Base-by-base conservation (phyloP, 1,284 basidiomycete genomes). In the Vanrija humicola region DNA sequence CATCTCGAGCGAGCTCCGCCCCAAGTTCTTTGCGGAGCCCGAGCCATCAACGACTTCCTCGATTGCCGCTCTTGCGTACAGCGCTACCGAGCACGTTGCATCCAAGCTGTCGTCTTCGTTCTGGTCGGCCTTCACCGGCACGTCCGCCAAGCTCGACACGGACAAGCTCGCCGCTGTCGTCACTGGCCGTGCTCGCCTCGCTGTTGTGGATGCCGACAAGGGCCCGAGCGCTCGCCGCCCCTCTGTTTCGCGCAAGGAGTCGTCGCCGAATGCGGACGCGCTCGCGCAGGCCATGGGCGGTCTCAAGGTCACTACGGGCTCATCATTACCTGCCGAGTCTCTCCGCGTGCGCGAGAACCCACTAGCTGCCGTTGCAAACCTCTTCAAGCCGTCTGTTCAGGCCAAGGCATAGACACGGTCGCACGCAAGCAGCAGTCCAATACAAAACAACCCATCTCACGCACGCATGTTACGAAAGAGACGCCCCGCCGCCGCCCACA, bases 131-230 rank as follows among this genome's bases (percentile, higher is more conserved):
- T 79, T 80, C 56, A 55, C 72, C 28, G 58, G 60, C 5, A 44
- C 67, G 3, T 53, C 64, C 15, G 52, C 55, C 38, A 55, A 47
- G 38, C 58, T 77, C 39, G 75, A 78, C 58, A 59, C 65, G 25
- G 75, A 78, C 46, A 78, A 77, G 64, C 68, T 79, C 26, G 68
- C 75, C 1, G 73, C 72, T n/a, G 75, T 79, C 18, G 69, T 79
- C 40, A 69, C 70, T 23, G 78, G 78, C 19, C 58, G 64, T 51
- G 68, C 76, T 9, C 64, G 64, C n/a, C 64, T 79, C 29, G 63
- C 70, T 34, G 74, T 79, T 50, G 72, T 78, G 15, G 61, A 49
- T 38, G 48, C 34, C 52, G 18, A 43, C 47, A 43, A 42, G 52
- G 52, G 23, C 19, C 51, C 19, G 50, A 54, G 38, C 38, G 43